Conservation (phyloP, 2,329 filamentous ascomycete genomes). For the Verticillium klebahnii region DNA sequence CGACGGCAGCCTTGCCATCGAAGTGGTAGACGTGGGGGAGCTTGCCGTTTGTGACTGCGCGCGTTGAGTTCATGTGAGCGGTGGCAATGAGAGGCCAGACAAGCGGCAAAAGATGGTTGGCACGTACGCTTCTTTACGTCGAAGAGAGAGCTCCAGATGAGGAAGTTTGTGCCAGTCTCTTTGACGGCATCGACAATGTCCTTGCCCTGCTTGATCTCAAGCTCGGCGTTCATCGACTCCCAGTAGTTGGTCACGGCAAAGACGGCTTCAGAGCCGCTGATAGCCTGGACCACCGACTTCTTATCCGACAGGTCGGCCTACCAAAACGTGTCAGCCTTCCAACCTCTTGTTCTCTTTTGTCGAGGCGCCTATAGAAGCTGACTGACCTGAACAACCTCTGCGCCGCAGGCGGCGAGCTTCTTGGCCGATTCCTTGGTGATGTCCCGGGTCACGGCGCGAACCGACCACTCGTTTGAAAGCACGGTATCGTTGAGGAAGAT, state of each 20-base stretch:
- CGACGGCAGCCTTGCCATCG: conserved; percentile 51
- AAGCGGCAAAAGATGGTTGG: neutral
- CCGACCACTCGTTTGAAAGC: conserved; percentile 38
- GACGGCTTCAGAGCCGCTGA: conserved; percentile 23
- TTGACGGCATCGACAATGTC: conserved; percentile 40
- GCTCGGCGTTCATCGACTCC: conserved; percentile 25
- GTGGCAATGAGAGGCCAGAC: too few relatives aligned
- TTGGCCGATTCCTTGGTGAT: conserved; percentile 36
- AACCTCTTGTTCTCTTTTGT: neutral
- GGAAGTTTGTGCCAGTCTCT: conserved; percentile 36
- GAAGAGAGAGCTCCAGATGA: conserved; percentile 41
- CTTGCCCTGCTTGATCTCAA: conserved; percentile 37
- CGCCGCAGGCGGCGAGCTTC: conserved; percentile 37
- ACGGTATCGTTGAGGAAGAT: conserved; percentile 30
- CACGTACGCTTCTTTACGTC: conserved; percentile 27
- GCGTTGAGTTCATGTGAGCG: neutral
- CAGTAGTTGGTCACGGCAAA: conserved; percentile 34
- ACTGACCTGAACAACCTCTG: conserved; percentile 40
- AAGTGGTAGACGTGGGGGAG: conserved; percentile 43
- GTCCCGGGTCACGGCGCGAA: conserved; percentile 54
- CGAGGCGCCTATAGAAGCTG: neutral
- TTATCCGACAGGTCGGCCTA: neutral
- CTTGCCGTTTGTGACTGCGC: conserved; percentile 27
- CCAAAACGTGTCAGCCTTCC: neutral
- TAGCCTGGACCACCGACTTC: conserved; percentile 14